Evolutionary conservation across 768 basidiomycete genomes (phyloP), one percentile per base, ranked within the genome.

Genomic region (Rhodocollybia butyracea): DNA sequence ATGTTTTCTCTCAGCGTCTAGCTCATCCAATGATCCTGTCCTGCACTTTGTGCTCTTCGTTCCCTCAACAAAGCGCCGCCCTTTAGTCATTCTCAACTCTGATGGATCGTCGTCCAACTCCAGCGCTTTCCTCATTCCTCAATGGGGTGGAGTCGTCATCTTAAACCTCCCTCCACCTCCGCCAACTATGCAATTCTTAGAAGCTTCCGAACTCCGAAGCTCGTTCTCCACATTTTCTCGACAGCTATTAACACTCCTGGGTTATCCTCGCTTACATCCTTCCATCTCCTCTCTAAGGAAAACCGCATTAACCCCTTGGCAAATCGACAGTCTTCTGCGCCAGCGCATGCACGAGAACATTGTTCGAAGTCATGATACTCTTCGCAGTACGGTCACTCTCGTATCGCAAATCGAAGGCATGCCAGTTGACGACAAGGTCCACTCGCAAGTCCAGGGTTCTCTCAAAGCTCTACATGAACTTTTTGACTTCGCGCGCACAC

Each of bases 11-110:
- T 38, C 62, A 98, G 95, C 95, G 11, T 96, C 96, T 0, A 89
- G 93, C 55, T 87, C 88, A 2, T 94, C 93, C 1, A 93, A 91
- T 57, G 94, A 98, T 59, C 95, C 94, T 3, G 94, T 98, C 1
- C 73, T 99, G 1, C 91, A 98, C 69, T 95, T 99, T 63, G 73
- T 98, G 39, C 68, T 96, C 1, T 99, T 94, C 65, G 76, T 97
- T 2, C 97, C 97, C 1, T 87, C 88, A 0, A 64, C 76, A 3
- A 61, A 68, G n/a, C 84, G 81, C 53, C 74, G 83, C 26, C 94
- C 96, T 3, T 71, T 98, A 56, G 70, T 73, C 30, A 85, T 97
- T 22, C 41, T 54, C 10, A 54, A 46, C 19, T n/a, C 24, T 3
- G 53, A 54, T 46, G 53, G 53, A 29, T 27, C 55, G 5, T 46